Conservation (phyloP, 768 basidiomycete species). For the Kwoniella pini region DNA sequence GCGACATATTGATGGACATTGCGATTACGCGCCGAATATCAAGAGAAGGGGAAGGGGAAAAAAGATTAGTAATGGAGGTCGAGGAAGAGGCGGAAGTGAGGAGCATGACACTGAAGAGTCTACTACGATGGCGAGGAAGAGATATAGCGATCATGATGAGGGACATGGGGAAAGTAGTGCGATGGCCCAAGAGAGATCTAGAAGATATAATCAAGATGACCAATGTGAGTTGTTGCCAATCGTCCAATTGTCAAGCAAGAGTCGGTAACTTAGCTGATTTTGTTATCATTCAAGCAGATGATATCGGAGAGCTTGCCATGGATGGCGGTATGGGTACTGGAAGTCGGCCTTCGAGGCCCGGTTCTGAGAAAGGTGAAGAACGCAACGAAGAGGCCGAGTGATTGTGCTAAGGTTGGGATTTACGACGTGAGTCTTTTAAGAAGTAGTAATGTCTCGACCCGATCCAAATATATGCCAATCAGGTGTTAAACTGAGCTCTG, state of each 20-base stretch:
- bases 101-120: conserved; percentile 4
- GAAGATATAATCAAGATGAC: neutral
- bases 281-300: neutral
- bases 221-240: neutral
- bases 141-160: neutral
- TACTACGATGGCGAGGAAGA: no score
- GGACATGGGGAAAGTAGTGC: neutral
- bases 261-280: neutral
- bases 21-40: conserved; percentile 28
- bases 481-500: no score
- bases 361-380: neutral
- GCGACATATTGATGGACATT: conserved; percentile 18
- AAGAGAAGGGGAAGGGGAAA: conserved; percentile 40
- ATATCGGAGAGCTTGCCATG: neutral
- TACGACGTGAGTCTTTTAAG: no score
- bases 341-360: neutral
- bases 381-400: no score
- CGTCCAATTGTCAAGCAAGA: neutral
- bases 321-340: neutral
- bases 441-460: no score
- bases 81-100: conserved; percentile 3
- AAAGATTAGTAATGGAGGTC: conserved; percentile 1
- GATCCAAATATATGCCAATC: no score
- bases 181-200: neutral
- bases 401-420: no score